Conservation (phyloP, 257 asterid species). For the Fraxinus pennsylvanica region DNA sequence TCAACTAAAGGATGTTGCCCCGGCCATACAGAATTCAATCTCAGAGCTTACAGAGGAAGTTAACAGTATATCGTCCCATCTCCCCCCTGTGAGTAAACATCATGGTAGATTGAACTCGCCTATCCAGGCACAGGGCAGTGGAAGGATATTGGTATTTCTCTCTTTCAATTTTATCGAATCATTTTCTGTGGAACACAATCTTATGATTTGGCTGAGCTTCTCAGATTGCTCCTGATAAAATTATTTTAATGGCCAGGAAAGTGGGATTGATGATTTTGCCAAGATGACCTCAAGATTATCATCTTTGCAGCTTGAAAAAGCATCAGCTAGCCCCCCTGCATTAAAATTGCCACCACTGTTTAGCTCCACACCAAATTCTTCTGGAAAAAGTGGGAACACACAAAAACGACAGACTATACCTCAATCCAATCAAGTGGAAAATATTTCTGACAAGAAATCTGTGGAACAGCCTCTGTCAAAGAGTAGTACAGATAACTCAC, state of each 20-base stretch:
- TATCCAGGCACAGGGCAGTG: constrained; percentile 72
- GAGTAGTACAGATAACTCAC: constrained; percentile 43
- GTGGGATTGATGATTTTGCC: constrained; percentile 59
- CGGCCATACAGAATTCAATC: constrained; percentile 83
- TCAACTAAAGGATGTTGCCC: constrained; percentile 97
- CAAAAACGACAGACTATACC: constrained; percentile 65
- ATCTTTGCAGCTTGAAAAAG: constrained; percentile 75
- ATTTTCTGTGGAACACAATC: constrained; percentile 16
- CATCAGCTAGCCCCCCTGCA: constrained; percentile 73
- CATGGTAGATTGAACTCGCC: constrained; percentile 66
- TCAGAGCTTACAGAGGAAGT: constrained; percentile 90
- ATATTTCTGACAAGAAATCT: constrained; percentile 49
- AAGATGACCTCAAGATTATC: constrained; percentile 77
- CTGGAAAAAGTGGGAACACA: constrained; percentile 74
- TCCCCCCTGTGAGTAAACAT: constrained; percentile 54
- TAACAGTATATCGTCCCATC: constrained; percentile 65
- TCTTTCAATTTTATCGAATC: constrained; percentile 2
- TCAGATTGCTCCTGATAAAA: constrained; percentile 23
- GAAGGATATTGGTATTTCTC: constrained; percentile 62
- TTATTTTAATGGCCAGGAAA: constrained; percentile 57
- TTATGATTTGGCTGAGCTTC: constrained; percentile 23
- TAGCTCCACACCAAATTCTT: constrained; percentile 82
- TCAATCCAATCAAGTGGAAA: constrained; percentile 54
- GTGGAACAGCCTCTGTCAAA: constrained; percentile 52
- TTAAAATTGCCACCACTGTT: constrained; percentile 93